Percentiles rank a stretch among this genome's conserved stretches.
phyloP scores from a whole-genome alignment of 2,329 filamentous ascomycete genomes.

The Penicillium brasilianum region DNA sequence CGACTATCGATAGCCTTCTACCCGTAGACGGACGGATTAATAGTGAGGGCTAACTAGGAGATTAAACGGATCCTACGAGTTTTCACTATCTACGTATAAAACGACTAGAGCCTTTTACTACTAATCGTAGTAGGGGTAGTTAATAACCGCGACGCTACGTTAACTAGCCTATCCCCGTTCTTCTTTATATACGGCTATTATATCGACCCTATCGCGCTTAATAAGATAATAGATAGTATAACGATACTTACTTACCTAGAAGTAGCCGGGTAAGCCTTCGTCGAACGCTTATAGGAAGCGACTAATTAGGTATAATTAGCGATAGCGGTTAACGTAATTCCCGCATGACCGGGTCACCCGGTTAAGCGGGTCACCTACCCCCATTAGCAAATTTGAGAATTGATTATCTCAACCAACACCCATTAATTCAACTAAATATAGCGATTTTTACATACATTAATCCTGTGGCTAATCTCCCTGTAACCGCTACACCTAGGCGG shows the following conservation, averaged over 20 bases:
- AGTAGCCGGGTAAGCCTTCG: neutral
- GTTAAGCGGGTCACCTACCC: no score
- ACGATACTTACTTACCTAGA: neutral
- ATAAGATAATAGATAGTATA: neutral
- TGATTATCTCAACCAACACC: no score
- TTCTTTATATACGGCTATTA: slow-evolving; percentile 1
- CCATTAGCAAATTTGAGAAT: no score
- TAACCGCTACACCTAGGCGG: no score
- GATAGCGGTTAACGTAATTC: no score
- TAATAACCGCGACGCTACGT: neutral
- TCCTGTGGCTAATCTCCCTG: no score
- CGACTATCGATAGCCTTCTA: neutral
- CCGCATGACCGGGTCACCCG: no score
- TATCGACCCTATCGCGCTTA: neutral
- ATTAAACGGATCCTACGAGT: neutral
- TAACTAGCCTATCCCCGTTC: neutral
- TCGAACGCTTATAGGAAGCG: neutral
- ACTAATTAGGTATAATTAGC: neutral
- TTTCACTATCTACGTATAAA: neutral
- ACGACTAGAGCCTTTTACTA: neutral
- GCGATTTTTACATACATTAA: no score
- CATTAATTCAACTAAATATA: no score
- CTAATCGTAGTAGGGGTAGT: neutral
- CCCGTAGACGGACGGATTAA: neutral
- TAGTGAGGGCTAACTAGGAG: neutral